Conservation (phyloP, 2,329 filamentous ascomycete species). For the Fusarium stilboides region DNA sequence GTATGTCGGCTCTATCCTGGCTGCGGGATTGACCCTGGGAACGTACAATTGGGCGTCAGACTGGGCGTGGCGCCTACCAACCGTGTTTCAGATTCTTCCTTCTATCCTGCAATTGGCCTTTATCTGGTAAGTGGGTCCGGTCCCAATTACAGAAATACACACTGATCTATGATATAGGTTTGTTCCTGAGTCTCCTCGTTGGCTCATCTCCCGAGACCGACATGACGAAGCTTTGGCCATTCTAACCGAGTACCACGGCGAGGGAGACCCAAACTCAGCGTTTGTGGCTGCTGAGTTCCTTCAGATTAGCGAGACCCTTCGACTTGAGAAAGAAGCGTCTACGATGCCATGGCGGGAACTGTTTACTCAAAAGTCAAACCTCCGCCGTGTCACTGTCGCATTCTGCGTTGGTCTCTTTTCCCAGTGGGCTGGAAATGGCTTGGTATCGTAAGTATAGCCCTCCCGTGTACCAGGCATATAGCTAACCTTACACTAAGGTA, state of each 20-base stretch:
- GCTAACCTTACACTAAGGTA: conserved; percentile 1
- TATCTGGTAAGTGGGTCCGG: conserved; percentile 10
- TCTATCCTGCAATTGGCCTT: conserved; percentile 23
- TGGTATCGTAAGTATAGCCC: conserved; percentile 13
- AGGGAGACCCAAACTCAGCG: conserved; percentile 23
- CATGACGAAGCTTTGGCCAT: conserved; percentile 37
- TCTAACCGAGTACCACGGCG: conserved; percentile 38
- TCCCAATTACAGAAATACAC: background rate
- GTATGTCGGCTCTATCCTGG: conserved; percentile 25
- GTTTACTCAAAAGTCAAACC: conserved; percentile 48
- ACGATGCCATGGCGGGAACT: conserved; percentile 41
- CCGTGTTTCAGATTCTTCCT: conserved; percentile 60
- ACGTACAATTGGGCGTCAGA: conserved; percentile 55
- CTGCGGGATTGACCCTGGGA: conserved; percentile 54
- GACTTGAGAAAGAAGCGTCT: conserved; percentile 36
- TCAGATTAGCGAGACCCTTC: conserved; percentile 37
- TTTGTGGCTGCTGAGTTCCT: conserved; percentile 37
- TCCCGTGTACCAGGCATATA: background rate
- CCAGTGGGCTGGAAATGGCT: conserved; percentile 37
- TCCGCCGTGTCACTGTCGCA: conserved; percentile 50
- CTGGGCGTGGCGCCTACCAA: conserved; percentile 65
- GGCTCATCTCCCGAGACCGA: conserved; percentile 43
- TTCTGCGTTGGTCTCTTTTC: conserved; percentile 33
- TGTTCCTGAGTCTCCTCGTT: conserved; percentile 43
- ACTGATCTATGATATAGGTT: conserved; percentile 6